A percentile compares a stretch with the other conserved stretches of the same genome.
phyloP scores from a whole-genome alignment of 129 eudicot genomes.

The Tagetes erecta region DNA sequence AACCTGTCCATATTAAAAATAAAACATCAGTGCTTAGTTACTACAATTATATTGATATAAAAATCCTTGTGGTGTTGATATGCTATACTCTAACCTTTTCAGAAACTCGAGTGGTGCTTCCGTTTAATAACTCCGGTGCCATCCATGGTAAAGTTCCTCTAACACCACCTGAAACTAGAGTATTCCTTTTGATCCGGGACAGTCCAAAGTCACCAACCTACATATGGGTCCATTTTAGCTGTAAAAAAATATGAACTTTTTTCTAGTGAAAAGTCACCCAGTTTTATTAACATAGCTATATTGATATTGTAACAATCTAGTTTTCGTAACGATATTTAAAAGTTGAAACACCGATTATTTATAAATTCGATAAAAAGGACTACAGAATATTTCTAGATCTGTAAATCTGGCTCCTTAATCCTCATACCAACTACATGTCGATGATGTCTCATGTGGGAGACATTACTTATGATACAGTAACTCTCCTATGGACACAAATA shows the following conservation, averaged over 20 bases:
- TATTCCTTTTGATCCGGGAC: slow-evolving; percentile 78
- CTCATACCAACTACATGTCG: neutral
- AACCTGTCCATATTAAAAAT: slow-evolving; percentile 36
- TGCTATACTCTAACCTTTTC: slow-evolving; percentile 55
- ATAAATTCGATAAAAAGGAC: neutral
- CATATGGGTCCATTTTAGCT: slow-evolving; percentile 9
- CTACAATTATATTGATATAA: neutral
- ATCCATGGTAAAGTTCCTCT: slow-evolving; percentile 90
- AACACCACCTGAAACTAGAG: slow-evolving; percentile 88
- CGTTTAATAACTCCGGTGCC: slow-evolving; percentile 89
- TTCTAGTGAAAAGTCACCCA: neutral
- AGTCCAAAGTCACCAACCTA: slow-evolving; percentile 95
- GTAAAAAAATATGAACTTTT: neutral
- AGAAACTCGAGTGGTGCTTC: slow-evolving; percentile 71
- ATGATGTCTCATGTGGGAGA: neutral
- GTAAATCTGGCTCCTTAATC: neutral
- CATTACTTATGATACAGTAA: neutral
- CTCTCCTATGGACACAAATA: neutral
- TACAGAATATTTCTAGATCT: neutral
- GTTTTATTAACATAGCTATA: neutral
- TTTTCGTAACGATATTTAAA: neutral
- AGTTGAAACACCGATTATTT: neutral
- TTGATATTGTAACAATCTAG: slow-evolving; percentile 8
- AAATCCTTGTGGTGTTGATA: neutral
- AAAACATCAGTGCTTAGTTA: neutral